Evolutionary conservation across 2,329 filamentous ascomycete species (phyloP), one percentile per base, ranked within the genome.

Genomic region (Fusarium nisikadoi): DNA sequence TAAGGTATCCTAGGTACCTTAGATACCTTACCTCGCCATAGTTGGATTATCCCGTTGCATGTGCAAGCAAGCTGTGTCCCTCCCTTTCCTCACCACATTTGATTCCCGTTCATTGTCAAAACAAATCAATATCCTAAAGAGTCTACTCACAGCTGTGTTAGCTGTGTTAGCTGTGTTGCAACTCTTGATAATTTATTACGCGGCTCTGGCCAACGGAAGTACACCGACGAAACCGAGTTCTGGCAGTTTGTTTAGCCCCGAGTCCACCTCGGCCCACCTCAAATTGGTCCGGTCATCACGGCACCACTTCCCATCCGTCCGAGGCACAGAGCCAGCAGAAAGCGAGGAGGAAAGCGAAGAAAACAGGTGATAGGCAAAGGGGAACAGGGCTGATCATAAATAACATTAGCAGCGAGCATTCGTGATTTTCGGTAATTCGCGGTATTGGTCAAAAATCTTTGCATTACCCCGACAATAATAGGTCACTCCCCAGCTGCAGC

Each of bases 221-320:
- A 61, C 38, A 60, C 70, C 62, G 66, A 71, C 57, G 43, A 71
- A 31, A 45, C 50, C 62, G 39, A 68, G 66, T 59, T 71, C 33
- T 72, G 45, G 53, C 65, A 60, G 53, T 47, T 66, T 66, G 33
- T 56, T 65, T 71, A 58, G 66, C 61, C 58, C 62, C 43, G 58
- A 73, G 71, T 59, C 70, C 71, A 73, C 71, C 70, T 73, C 70
- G 70, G 71, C 70, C 71, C 66, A 73, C 71, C 55, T 59, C 62
- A 63, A 54, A 55, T 47, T 57, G 55, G 45, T 41, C 49, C 49
- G 65, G 65, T 65, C 65, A 65, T 57, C 56, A 69, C 65, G 65
- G 70, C 61, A 39, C 70, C 70, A 73, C 69, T 65, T 70, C 64
- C 69, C 69, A 68, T 72, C 69, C 55, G 69, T 54, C 69, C 69